Evolutionary conservation across 345 rosid genomes (phyloP).

Genomic region (Moringa oleifera): DNA sequence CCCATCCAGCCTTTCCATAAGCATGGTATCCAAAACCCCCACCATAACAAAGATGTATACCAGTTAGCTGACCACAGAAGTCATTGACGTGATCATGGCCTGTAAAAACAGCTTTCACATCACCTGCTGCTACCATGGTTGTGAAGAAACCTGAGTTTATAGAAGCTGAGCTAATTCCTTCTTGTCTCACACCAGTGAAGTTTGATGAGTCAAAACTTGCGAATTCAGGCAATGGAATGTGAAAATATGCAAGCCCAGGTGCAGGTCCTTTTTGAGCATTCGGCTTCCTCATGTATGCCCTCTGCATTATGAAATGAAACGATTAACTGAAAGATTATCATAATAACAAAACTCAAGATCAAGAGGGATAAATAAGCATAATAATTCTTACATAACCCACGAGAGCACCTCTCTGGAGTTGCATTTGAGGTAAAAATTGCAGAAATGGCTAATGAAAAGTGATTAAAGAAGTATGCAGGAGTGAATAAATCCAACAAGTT

Average conservation of each 20-base stretch:
- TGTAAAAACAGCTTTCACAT: slow-evolving; percentile 76
- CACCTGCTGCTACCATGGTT: slow-evolving; percentile 71
- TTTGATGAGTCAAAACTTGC: slow-evolving; percentile 45
- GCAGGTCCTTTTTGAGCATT: slow-evolving; percentile 53
- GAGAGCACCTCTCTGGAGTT: too few species aligned
- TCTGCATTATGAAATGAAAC: slow-evolving; percentile 33
- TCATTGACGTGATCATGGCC: slow-evolving; percentile 93
- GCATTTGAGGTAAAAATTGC: not conserved
- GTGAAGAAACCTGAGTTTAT: slow-evolving; percentile 90
- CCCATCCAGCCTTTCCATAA: slow-evolving; percentile 89
- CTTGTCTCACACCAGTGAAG: slow-evolving; percentile 70
- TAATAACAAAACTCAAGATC: not conserved
- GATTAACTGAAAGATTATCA: not conserved
- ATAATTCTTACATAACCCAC: too few species aligned
- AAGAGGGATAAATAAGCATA: too few species aligned
- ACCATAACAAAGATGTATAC: slow-evolving; percentile 83
- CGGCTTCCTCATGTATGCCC: slow-evolving; percentile 51
- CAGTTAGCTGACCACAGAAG: slow-evolving; percentile 62
- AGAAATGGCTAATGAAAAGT: not conserved
- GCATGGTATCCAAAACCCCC: slow-evolving; percentile 98
- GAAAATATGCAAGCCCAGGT: slow-evolving; percentile 84
- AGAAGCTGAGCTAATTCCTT: slow-evolving; percentile 56
- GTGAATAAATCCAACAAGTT: not conserved
- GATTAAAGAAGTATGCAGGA: not conserved
- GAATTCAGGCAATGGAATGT: slow-evolving; percentile 89